These are phyloP conservation scores for Cladosporium cucumerinum DNA, from an alignment of 2,329 filamentous ascomycete genomes.

Conservation along the genomic window DNA sequence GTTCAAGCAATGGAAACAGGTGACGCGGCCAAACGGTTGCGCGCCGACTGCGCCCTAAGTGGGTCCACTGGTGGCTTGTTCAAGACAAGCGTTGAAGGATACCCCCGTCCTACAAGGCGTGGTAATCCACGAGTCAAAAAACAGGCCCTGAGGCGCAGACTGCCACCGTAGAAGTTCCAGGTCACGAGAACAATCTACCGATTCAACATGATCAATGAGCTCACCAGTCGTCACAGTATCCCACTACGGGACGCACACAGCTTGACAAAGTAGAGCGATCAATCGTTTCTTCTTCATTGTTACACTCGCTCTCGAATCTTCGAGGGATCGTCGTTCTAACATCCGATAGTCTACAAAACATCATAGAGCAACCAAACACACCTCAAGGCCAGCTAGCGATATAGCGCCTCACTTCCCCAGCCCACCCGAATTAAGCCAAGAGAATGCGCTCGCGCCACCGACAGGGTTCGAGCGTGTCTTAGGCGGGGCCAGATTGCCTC, in stretches of 20 bases:
- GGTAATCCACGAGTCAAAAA: neutral
- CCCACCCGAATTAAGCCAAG: conserved; percentile 68
- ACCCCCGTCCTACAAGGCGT: neutral
- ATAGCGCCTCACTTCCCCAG: conserved; percentile 15
- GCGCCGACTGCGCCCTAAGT: conserved; percentile 4
- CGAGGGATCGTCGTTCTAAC: neutral
- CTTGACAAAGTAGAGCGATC: neutral
- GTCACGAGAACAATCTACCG: neutral
- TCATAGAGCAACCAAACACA: neutral
- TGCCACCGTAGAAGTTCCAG: neutral
- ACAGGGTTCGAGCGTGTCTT: conserved; percentile 67
- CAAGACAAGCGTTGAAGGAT: neutral
- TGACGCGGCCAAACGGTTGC: conserved; percentile 6
- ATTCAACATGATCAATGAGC: neutral
- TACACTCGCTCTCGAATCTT: neutral
- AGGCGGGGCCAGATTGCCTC: conserved; percentile 9
- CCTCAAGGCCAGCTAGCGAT: neutral
- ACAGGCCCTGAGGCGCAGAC: neutral
- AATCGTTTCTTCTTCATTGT: neutral
- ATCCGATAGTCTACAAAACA: neutral
- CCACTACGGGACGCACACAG: neutral
- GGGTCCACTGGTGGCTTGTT: conserved; percentile 2
- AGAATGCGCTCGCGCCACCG: conserved; percentile 88
- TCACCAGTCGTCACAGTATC: neutral
- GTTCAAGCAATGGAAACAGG: neutral